Percentiles rank a stretch among this genome's conserved stretches.
phyloP scores from a whole-genome alignment of 1,139 yeast species.

The Candida frijolesensis region DNA sequence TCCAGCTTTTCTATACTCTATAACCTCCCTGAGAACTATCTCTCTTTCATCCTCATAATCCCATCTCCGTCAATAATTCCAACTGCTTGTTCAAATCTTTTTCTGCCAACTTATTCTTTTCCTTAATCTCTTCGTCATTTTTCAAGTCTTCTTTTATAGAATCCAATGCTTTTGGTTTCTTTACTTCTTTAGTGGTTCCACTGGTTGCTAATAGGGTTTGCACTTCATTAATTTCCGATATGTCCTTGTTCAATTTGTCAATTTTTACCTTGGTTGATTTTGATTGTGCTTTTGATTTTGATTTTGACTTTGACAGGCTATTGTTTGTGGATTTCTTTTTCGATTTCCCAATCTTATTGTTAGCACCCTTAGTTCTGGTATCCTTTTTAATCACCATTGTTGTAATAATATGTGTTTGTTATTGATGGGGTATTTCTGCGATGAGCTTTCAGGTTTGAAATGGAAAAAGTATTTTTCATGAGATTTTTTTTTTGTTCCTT shows the following conservation, averaged over 20 bases:
- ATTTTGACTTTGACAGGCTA: conserved; percentile 15
- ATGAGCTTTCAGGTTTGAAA: background rate
- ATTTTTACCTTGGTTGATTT: conserved; percentile 44
- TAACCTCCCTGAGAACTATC: background rate
- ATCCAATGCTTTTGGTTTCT: conserved; percentile 29
- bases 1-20: background rate
- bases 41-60: conserved; percentile 23
- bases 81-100: conserved; percentile 57
- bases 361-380: background rate
- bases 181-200: conserved; percentile 10
- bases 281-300: conserved; percentile 24
- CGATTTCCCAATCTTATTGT: conserved; percentile 4
- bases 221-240: conserved; percentile 40
- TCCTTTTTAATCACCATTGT: conserved; percentile 4
- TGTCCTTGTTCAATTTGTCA: conserved; percentile 43
- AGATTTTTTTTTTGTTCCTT: background rate
- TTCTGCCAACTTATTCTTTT: conserved; percentile 46
- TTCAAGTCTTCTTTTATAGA: conserved; percentile 46
- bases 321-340: conserved; percentile 5
- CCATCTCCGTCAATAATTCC: conserved; percentile 59
- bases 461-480: background rate
- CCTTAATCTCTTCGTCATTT: conserved; percentile 39
- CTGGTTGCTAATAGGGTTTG: conserved; percentile 22
- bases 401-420: background rate
- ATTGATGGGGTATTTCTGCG: background rate